Conservation (phyloP, 2,329 filamentous ascomycete genomes). For the Claviceps fusiformis region DNA sequence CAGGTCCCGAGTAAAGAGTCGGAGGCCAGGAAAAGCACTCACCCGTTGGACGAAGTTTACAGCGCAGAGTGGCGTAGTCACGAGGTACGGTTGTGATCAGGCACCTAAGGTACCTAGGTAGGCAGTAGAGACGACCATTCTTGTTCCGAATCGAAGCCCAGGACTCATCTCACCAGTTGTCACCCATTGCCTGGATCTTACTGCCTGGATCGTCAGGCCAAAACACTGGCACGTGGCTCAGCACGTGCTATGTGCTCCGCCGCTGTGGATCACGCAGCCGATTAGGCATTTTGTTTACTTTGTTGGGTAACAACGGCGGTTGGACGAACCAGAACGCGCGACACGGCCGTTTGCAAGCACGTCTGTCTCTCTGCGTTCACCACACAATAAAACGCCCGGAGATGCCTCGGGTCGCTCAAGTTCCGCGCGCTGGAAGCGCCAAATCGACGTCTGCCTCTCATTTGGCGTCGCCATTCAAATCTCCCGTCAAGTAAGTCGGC, state of each 20-base stretch:
- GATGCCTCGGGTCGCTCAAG: slow-evolving; percentile 47
- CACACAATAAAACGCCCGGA: slow-evolving; percentile 10
- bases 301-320: background rate
- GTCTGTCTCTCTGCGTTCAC: background rate
- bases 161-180: too few relatives aligned
- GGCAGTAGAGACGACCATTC: too few relatives aligned
- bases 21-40: too few relatives aligned
- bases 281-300: slow-evolving; percentile 10
- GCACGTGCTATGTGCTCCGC: background rate
- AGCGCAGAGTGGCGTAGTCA: too few relatives aligned
- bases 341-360: slow-evolving; percentile 1
- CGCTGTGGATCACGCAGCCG: background rate
- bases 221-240: background rate
- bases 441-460: slow-evolving; percentile 34
- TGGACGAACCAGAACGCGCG: slow-evolving; percentile 7
- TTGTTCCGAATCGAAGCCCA: too few relatives aligned
- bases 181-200: too few relatives aligned
- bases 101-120: too few relatives aligned
- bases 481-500: slow-evolving; percentile 41
- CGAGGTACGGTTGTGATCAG: background rate
- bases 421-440: slow-evolving; percentile 33
- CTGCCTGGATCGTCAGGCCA: slow-evolving; percentile 2
- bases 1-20: background rate
- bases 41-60: too few relatives aligned
- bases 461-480: slow-evolving; percentile 40